Evolutionary conservation across 495 filamentous ascomycete species (phyloP), one percentile per base, ranked within the genome.

Genomic region (Ascobolus immersus): DNA sequence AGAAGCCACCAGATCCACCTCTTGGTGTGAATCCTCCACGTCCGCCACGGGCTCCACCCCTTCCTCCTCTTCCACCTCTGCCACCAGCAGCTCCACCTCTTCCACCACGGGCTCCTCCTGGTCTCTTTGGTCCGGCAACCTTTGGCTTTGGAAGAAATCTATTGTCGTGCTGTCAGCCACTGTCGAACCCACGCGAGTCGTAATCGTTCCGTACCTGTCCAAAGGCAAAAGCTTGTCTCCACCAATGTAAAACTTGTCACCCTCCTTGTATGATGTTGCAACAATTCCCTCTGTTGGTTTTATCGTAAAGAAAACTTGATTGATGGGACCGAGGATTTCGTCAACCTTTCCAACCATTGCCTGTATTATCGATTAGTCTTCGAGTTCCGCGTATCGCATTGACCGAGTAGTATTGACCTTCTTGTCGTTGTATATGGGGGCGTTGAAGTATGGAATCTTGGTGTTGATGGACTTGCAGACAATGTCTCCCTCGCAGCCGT

Each of bases 361-460:
- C 84, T 82, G 56, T 35, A 57, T 47, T 47, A 55, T 48, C 27
- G 43, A 35, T 12, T 19, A 10, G 6, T 32, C 17, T 30, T 7
- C 13, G 39, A 27, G 25, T 20, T 17, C 11, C 5, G 17, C 6
- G 4, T 11, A 22, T 9, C 12, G 5, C 6, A 12, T 17, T 15
- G 25, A 9, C 19, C 12, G 12, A 0, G 3, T 31, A n/a, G 28
- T 17, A 22, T 27, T 27, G 38, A 77, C 77, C 67, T 93, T 94
- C 62, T 94, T 94, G 64, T 96, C 82, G 33, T 94, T 71, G 61
- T 82, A 96, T 48, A 94, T 90, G 33, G 78, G 80, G 24, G 89
- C 86, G 59, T 94, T 94, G 72, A 96, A 96, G 57, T 93, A 90
- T 29, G 86, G 86, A 34, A 96, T 74, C 60, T 93, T 94, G 36